A percentile compares a stretch with the other conserved stretches of the same genome.
These are phyloP conservation scores for Oryza coarctata DNA, from an alignment of 176 grass and related monocot species.

Conservation along the genomic window DNA sequence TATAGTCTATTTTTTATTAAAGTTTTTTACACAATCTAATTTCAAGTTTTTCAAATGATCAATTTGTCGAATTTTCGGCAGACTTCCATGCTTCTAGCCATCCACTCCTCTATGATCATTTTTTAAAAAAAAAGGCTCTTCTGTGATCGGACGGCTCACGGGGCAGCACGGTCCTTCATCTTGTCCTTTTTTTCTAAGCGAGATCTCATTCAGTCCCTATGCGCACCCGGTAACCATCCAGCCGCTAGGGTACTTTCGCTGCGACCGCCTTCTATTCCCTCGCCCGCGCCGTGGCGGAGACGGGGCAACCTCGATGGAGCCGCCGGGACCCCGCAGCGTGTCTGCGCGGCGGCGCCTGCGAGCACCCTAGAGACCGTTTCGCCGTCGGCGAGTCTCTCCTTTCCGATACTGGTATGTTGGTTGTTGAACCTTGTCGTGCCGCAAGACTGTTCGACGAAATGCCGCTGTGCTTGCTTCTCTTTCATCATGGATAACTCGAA, in stretches of 20 bases:
- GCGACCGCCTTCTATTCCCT: neutral
- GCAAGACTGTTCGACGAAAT: conserved; percentile 10
- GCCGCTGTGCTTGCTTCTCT: neutral
- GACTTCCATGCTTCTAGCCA: too few species aligned
- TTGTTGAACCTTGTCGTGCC: neutral
- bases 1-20: too few species aligned
- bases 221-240: neutral
- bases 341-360: neutral
- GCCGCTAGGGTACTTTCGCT: conserved; percentile 18
- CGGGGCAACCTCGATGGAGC: neutral
- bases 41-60: too few species aligned
- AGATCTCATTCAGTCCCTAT: too few species aligned
- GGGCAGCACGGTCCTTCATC: too few species aligned
- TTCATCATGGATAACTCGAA: neutral
- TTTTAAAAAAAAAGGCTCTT: too few species aligned
- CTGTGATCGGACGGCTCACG: too few species aligned
- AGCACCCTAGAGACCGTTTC: neutral
- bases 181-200: too few species aligned
- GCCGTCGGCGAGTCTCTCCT: conserved; percentile 15
- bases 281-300: conserved; percentile 2
- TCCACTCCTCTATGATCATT: too few species aligned
- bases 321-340: neutral
- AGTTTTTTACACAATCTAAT: too few species aligned
- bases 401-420: conserved; percentile 19
- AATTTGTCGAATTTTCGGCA: too few species aligned